phyloP scores from a whole-genome alignment of 2,329 filamentous ascomycete species.

The Botryotinia calthae region DNA sequence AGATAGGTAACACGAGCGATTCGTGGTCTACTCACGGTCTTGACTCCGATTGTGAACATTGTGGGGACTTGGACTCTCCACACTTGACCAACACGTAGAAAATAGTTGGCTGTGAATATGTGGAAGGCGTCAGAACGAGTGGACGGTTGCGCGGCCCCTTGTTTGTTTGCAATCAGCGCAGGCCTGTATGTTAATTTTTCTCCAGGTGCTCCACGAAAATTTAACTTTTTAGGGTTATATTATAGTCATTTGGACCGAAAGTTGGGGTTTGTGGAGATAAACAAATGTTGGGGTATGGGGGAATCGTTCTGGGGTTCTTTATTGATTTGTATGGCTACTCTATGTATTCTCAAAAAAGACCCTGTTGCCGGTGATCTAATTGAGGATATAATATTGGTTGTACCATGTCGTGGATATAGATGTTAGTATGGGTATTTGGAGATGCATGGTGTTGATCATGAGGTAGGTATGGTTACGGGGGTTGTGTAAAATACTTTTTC shows the following conservation, averaged over 20 bases:
- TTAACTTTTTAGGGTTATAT: neutral
- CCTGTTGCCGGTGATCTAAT: no score
- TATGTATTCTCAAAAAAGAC: neutral
- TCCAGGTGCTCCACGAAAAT: neutral
- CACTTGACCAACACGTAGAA: neutral
- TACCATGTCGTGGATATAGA: neutral
- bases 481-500: neutral
- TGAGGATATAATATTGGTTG: neutral
- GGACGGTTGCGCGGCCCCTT: neutral
- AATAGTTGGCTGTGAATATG: neutral
- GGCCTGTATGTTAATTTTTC: neutral
- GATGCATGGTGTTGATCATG: neutral
- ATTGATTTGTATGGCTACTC: neutral
- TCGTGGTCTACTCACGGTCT: neutral
- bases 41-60: neutral
- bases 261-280: neutral
- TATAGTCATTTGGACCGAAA: neutral
- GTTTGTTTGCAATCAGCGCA: neutral
- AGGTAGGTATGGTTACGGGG: neutral
- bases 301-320: neutral
- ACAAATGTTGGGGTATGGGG: constrained; percentile 1
- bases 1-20: neutral
- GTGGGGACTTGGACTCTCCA: neutral
- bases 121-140: neutral
- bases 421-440: neutral